A percentile compares a stretch with the other conserved stretches of the same genome.
Evolutionary conservation across 2,329 filamentous ascomycete species (phyloP).

Genomic region (Trichoderma koningii): DNA sequence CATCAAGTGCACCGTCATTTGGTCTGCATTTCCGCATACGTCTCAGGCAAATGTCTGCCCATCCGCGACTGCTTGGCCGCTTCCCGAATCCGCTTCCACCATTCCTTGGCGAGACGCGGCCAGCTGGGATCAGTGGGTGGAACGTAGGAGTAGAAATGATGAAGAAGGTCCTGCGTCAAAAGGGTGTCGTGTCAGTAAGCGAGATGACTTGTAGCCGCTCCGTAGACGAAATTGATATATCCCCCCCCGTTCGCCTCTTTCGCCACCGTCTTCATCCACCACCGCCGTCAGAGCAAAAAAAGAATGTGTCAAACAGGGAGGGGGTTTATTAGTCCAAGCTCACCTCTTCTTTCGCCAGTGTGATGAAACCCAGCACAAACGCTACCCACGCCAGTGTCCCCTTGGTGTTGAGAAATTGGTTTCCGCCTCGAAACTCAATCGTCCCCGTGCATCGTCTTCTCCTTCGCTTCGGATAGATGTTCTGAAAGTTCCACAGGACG

Average conservation of each 20-base stretch:
- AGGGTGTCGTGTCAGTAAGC: constrained; percentile 26
- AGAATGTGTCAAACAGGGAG: neutral
- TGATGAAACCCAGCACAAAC: constrained; percentile 45
- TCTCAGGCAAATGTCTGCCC: constrained; percentile 40
- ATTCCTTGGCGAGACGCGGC: constrained; percentile 36
- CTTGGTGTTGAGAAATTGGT: constrained; percentile 43
- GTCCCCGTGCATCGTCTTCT: constrained; percentile 43
- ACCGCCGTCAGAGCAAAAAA: neutral
- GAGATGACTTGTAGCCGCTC: constrained; percentile 5
- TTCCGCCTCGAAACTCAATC: constrained; percentile 45
- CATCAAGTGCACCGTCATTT: constrained; percentile 29
- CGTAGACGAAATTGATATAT: neutral
- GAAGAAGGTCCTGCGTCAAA: constrained; percentile 38
- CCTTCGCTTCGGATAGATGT: constrained; percentile 43
- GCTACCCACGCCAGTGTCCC: constrained; percentile 45
- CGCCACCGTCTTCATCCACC: neutral
- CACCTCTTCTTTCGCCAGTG: constrained; percentile 42
- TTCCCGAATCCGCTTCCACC: constrained; percentile 41
- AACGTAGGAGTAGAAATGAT: constrained; percentile 35
- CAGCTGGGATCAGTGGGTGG: constrained; percentile 37
- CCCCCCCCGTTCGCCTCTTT: neutral
- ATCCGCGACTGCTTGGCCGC: constrained; percentile 43
- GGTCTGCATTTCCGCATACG: constrained; percentile 40
- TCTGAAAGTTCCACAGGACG: constrained; percentile 47
- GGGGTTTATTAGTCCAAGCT: constrained; percentile 17